Conservation (phyloP, 2,329 filamentous ascomycete species). For the Calonectria leucothoes region DNA sequence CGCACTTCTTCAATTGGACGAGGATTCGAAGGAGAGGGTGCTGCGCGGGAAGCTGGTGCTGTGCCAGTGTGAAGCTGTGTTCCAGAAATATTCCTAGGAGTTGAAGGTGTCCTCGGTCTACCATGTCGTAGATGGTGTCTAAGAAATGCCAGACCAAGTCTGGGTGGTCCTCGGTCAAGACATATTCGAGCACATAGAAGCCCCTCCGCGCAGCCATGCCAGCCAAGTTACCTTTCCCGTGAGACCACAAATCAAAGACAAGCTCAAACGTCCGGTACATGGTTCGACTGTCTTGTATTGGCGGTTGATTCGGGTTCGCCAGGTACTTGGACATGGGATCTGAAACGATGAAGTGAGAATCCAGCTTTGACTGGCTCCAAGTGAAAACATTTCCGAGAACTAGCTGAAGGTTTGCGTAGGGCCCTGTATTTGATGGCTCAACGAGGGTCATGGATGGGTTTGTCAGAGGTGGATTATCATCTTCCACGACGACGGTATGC, state of each 20-base stretch:
- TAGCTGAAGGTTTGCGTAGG: constrained; percentile 45
- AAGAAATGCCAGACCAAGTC: constrained; percentile 53
- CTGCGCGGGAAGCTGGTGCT: constrained; percentile 43
- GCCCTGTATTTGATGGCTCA: constrained; percentile 37
- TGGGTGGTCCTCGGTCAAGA: constrained; percentile 50
- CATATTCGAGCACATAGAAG: constrained; percentile 51
- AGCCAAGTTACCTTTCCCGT: constrained; percentile 49
- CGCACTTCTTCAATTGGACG: constrained; percentile 44
- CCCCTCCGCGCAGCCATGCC: constrained; percentile 51
- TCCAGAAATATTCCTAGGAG: constrained; percentile 49
- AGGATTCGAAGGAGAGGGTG: constrained; percentile 50
- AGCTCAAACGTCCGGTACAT: constrained; percentile 54
- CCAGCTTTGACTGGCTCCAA: constrained; percentile 51
- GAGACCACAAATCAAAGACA: constrained; percentile 51
- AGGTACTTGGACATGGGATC: constrained; percentile 52
- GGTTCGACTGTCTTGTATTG: constrained; percentile 52
- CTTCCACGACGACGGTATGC: constrained; percentile 23
- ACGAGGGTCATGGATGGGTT: constrained; percentile 33
- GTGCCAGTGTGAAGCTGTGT: constrained; percentile 45
- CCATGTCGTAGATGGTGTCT: constrained; percentile 53
- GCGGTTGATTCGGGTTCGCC: constrained; percentile 48
- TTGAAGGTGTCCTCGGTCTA: constrained; percentile 48
- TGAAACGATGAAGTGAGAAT: constrained; percentile 37
- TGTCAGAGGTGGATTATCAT: constrained; percentile 21
- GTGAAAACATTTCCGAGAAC: constrained; percentile 48